Evolutionary conservation across 2,329 filamentous ascomycete species (phyloP), one percentile per base, ranked within the genome.

Genomic region (Verticillium alfalfae): DNA sequence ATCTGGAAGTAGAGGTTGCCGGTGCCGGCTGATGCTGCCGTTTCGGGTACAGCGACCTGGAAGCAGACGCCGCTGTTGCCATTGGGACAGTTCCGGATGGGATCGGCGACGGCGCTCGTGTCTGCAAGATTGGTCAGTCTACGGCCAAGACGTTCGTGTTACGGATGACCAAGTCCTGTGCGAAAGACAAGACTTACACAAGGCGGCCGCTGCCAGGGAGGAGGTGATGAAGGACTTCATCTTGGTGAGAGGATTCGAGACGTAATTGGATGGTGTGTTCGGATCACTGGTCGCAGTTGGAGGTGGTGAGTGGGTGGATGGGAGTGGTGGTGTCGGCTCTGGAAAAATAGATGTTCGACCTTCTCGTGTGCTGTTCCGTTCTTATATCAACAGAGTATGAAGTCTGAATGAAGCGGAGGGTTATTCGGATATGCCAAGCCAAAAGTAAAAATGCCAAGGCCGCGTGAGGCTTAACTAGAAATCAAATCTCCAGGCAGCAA

Each of bases 1-100:
- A 89, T 77, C 68, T 87, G 85, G 65, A 89, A 79, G 70, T 85
- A 88, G 60, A 89, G 78, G 69, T 85, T 84, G 61, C 84, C 85
- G 4, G 75, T 73, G 37, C 77, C 78, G 3, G 78, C 76, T 41
- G 74, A 74, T 13, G 79, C 78, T 1, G 84, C 81, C 1, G 75
- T 68, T 56, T 76, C 67, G 0, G 87, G 85, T 2, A 88, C 79
- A 52, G 77, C 85, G 65, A 88, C 79, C 63, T 76, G 75, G 72
- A 80, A 87, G 72, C 85, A 87, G 49, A 86, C 71, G n/a, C 73
- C 66, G 36, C 66, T 68, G 38, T 71, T 69, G 58, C 68, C 65
- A 2, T 68, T 69, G 52, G 81, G 76, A 66, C 83, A 86, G 66
- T 74, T 73, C 15, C 70, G 66, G n/a, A 71, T 60, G 7, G 71